Conservation (phyloP, 192 early-diverging fungal species). For the Backusella australiensis region DNA sequence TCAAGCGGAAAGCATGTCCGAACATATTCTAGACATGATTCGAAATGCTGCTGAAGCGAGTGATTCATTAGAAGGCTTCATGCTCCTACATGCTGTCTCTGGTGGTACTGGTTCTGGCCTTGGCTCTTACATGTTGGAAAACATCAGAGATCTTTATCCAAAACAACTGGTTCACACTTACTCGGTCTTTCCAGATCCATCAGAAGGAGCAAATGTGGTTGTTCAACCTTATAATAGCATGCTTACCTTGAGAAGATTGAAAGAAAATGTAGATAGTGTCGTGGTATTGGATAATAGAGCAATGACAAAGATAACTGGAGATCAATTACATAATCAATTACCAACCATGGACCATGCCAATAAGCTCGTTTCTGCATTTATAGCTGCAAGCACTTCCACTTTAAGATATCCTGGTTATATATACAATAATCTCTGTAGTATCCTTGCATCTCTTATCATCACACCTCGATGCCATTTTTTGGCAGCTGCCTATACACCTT, state of each 20-base stretch:
- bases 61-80: slow-evolving; percentile 95
- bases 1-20: slow-evolving; percentile 81
- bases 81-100: slow-evolving; percentile 93
- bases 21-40: slow-evolving; percentile 95
- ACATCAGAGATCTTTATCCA: slow-evolving; percentile 91
- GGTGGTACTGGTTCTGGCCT: slow-evolving; percentile 97
- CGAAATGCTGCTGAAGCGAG: slow-evolving; percentile 92
- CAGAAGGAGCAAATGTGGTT: slow-evolving; percentile 90
- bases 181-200: slow-evolving; percentile 95
- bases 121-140: slow-evolving; percentile 89
- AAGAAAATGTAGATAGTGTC: slow-evolving; percentile 92
- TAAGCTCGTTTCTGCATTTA: slow-evolving; percentile 95
- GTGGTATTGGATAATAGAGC: slow-evolving; percentile 97
- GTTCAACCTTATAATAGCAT: slow-evolving; percentile 99
- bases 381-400: slow-evolving; percentile 95
- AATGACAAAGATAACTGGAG: slow-evolving; percentile 84
- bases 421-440: slow-evolving; percentile 96
- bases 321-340: slow-evolving; percentile 88
- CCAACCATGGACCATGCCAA: slow-evolving; percentile 95
- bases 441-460: slow-evolving; percentile 92
- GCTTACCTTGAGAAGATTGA: slow-evolving; percentile 87
- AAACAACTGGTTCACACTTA: slow-evolving; percentile 98
- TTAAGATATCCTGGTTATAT: slow-evolving; percentile 98
- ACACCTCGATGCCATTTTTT: slow-evolving; percentile 97
- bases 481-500: slow-evolving; percentile 94